Conservation (phyloP, 306 rosid genomes). For the Parietaria judaica region DNA sequence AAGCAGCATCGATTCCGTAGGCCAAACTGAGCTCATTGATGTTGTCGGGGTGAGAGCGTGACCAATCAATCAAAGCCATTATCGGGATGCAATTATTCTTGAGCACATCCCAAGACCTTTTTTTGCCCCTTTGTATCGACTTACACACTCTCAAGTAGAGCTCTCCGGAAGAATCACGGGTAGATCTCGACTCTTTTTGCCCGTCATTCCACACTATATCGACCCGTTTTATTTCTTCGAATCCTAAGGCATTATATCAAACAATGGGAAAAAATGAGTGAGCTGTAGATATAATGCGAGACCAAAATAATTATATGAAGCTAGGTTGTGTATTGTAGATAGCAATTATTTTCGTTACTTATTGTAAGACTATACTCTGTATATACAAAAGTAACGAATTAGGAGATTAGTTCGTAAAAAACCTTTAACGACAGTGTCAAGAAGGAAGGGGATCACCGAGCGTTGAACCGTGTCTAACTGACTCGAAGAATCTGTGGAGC, state of each 20-base stretch:
- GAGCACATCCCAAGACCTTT: slow-evolving; percentile 57
- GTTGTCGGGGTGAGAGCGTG: slow-evolving; percentile 88
- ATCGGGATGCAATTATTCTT: slow-evolving; percentile 49
- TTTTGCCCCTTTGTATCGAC: slow-evolving; percentile 33
- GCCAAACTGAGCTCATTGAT: slow-evolving; percentile 52
- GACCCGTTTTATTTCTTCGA: slow-evolving; percentile 60
- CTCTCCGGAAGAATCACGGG: slow-evolving; percentile 47
- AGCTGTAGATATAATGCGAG: slow-evolving; percentile 2
- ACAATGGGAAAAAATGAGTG: slow-evolving; percentile 16
- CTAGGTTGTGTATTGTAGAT: neutral
- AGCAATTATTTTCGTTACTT: neutral
- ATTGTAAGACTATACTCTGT: neutral
- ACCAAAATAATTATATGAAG: neutral
- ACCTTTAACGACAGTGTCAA: slow-evolving; percentile 69
- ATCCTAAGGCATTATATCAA: slow-evolving; percentile 45
- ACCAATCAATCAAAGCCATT: slow-evolving; percentile 82
- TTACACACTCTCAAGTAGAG: slow-evolving; percentile 67
- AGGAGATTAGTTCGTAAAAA: slow-evolving; percentile 10
- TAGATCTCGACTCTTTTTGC: slow-evolving; percentile 36
- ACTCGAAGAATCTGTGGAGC: slow-evolving; percentile 26
- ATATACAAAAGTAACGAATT: neutral
- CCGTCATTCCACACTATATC: slow-evolving; percentile 70
- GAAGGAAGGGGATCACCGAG: slow-evolving; percentile 58
- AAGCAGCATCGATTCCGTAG: slow-evolving; percentile 73
- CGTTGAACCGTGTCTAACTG: slow-evolving; percentile 48